Evolutionary conservation across 1,139 yeast species (phyloP).

Genomic region (Tardiomyces blankii): DNA sequence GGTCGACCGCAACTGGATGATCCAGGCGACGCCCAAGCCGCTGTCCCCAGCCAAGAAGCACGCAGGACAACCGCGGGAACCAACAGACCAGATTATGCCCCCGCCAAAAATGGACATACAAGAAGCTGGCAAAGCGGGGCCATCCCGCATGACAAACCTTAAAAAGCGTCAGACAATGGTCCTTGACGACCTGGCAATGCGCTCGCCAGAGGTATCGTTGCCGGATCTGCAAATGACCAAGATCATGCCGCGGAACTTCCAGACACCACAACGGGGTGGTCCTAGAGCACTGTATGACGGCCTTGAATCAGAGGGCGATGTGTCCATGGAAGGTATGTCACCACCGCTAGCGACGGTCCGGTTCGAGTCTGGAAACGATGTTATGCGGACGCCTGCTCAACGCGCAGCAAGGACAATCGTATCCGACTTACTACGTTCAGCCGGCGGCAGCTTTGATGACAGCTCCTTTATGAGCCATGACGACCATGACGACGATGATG

Average conservation of each 20-base stretch:
- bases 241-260: background rate
- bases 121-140: background rate
- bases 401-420: constrained; percentile 18
- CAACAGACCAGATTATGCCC: background rate
- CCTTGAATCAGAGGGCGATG: constrained; percentile 14
- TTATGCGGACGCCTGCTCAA: constrained; percentile 19
- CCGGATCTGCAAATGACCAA: background rate
- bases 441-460: constrained; percentile 10
- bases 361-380: constrained; percentile 7
- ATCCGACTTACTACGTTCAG: constrained; percentile 13
- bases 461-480: constrained; percentile 8
- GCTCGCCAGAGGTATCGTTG: background rate
- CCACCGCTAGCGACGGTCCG: constrained; percentile 20
- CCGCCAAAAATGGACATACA: background rate
- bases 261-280: background rate
- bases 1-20: constrained; percentile 25
- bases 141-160: background rate
- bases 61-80: background rate
- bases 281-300: constrained; percentile 9
- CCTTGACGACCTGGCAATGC: background rate
- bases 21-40: constrained; percentile 24
- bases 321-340: constrained; percentile 17
- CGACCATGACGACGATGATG: constrained; percentile 4
- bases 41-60: background rate
- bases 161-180: background rate